These are phyloP conservation scores for Xylaria flabelliformis DNA, from an alignment of 495 filamentous ascomycete species.

Conservation along the genomic window DNA sequence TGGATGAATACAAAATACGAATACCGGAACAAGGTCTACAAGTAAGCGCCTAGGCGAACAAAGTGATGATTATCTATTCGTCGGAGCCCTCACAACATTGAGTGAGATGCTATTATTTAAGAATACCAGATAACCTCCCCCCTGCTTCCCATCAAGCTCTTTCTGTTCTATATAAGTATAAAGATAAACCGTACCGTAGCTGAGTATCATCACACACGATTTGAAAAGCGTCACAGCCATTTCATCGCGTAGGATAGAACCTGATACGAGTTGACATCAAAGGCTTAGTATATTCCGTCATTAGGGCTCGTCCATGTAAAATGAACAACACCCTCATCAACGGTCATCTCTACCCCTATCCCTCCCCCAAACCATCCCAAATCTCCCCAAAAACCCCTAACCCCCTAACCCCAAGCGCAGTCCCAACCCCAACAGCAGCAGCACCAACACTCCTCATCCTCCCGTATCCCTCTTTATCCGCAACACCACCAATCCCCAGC, in stretches of 20 bases:
- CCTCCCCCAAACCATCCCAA: constrained; percentile 32
- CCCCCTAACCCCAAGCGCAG: constrained; percentile 66
- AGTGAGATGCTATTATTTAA: background rate
- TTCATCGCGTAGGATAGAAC: background rate
- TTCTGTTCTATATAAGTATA: background rate
- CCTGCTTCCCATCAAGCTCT: background rate
- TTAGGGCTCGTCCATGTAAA: no score
- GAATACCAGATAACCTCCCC: background rate
- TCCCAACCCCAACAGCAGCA: constrained; percentile 66
- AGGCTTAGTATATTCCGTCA: background rate
- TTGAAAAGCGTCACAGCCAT: background rate
- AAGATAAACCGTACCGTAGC: background rate
- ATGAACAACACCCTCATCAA: no score
- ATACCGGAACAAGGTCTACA: no score
- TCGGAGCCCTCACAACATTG: no score
- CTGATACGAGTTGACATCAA: background rate
- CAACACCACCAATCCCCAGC: constrained; percentile 73
- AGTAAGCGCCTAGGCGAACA: no score
- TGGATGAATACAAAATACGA: background rate
- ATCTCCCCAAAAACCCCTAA: constrained; percentile 66
- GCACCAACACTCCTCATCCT: constrained; percentile 71
- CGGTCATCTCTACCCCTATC: no score
- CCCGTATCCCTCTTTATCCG: constrained; percentile 60
- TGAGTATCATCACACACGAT: background rate
- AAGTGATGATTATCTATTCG: no score